Base-by-base conservation (phyloP, 225 moss, liverwort and hornwort genomes). In the Bryoerythrophyllum caledonicum region DNA sequence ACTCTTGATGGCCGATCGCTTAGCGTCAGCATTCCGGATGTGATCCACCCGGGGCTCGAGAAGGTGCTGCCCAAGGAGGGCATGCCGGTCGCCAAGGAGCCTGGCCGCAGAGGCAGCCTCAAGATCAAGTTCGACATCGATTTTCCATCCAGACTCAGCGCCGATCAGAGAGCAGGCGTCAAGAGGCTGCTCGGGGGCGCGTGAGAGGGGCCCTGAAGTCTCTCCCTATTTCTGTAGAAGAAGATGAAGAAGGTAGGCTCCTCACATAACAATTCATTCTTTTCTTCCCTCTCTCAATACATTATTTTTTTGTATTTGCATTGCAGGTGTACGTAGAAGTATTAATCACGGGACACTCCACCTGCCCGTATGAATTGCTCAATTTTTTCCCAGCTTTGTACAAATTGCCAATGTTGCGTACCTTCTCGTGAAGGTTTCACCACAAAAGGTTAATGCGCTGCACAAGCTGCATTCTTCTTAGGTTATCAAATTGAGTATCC, bases 41-140 rank as follows among this genome's bases (percentile, higher is more conserved):
- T 90, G 59, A 90, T 99, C 19, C 72, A 87, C 82, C 91, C 97
- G 46, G 93, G 91, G 7, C 91, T 79, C 63, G 97, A 99, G 89
- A 99, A 94, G 86, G 86, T 86, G 41, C 86, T 99, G 26, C 85
- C 79, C 11, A 99, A 99, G 82, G 97, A 99, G 80, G 97, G 97
- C 48, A 99, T 99, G 97, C 97, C 97, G 14, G 93, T 99, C 69
- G 97, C 97, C 1, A 99, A 94, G 86, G 97, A 99, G 74, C 89
- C 91, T 16, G 97, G 97, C 23, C 91, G 83, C 74, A 90, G 84
- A 84, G 97, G 97, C 74, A 94, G 79, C 78, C 87, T 99, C 60
- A 91, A 90, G 86, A 91, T 99, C 71, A 99, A 83, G 79, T 99
- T 99, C 26, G 97, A 99, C 72, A 93, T 83, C 64, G 91, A 93